Percentiles rank a stretch among this genome's conserved stretches.
These are phyloP conservation scores for Nicotiana sylvestris DNA, from an alignment of 257 asterid species.

Conservation along the genomic window DNA sequence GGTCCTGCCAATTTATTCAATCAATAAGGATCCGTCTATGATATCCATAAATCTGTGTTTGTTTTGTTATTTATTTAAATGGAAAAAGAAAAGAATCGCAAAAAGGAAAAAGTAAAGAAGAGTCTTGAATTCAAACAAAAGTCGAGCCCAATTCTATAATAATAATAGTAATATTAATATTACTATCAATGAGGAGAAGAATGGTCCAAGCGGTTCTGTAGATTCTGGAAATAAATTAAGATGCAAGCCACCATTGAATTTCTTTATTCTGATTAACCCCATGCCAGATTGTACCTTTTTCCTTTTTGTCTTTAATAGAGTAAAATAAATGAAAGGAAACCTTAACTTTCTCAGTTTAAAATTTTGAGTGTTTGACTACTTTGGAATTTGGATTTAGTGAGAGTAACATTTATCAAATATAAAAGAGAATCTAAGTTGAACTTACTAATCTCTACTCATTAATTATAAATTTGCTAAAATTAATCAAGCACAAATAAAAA, in stretches of 20 bases:
- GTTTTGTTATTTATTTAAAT: background rate
- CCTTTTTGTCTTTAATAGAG: no score
- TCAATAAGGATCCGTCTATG: background rate
- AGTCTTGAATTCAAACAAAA: background rate
- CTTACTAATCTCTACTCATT: no score
- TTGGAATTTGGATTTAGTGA: background rate
- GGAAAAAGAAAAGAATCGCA: background rate
- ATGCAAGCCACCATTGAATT: background rate
- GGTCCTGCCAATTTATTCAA: background rate
- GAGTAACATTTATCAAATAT: background rate
- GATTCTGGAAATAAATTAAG: no score
- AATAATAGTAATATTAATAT: no score
- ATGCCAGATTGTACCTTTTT: no score
- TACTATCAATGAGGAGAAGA: no score
- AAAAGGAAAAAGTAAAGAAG: background rate
- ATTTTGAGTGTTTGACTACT: background rate
- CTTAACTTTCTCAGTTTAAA: background rate
- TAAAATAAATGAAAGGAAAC: background rate
- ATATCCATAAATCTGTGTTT: background rate
- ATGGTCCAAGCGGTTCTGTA: no score
- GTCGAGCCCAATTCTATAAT: background rate
- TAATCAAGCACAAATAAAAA: no score
- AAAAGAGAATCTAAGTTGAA: no score
- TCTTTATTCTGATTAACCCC: background rate
- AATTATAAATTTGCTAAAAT: no score